Conservation (phyloP, 805 yeast genomes). For the Ogataea zsoltii region DNA sequence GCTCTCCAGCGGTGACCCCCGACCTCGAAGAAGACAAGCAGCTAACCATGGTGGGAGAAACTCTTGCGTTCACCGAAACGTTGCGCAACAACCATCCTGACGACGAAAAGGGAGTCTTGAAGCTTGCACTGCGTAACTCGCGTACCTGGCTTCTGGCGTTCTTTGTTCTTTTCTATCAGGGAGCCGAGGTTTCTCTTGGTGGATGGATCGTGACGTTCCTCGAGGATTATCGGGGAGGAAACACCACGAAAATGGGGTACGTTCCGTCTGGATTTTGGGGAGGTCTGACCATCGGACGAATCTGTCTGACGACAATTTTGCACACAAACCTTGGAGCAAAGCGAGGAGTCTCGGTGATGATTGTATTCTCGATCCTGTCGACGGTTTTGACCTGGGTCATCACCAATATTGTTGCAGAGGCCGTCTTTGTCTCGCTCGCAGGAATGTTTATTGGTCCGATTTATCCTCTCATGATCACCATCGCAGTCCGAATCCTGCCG, state of each 20-base stretch:
- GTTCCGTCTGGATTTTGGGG: constrained; percentile 73
- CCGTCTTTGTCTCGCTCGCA: constrained; percentile 46
- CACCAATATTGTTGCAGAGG: constrained; percentile 44
- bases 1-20: constrained; percentile 6
- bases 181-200: constrained; percentile 67
- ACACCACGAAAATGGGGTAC: constrained; percentile 51
- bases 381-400: constrained; percentile 50
- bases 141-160: constrained; percentile 50
- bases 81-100: constrained; percentile 11
- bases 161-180: constrained; percentile 63
- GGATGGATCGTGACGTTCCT: constrained; percentile 72
- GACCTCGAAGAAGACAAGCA: constrained; percentile 13
- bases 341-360: constrained; percentile 41
- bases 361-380: constrained; percentile 37
- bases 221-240: constrained; percentile 52
- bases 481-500: constrained; percentile 47
- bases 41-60: constrained; percentile 24
- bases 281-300: constrained; percentile 66
- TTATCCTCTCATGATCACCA: constrained; percentile 53
- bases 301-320: constrained; percentile 45
- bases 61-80: constrained; percentile 17
- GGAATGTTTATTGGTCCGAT: constrained; percentile 70
- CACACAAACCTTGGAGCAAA: constrained; percentile 45
- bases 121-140: constrained; percentile 40
- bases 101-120: constrained; percentile 33